Conservation (phyloP, 805 yeast species). For the Monosporozyma siamensis region DNA sequence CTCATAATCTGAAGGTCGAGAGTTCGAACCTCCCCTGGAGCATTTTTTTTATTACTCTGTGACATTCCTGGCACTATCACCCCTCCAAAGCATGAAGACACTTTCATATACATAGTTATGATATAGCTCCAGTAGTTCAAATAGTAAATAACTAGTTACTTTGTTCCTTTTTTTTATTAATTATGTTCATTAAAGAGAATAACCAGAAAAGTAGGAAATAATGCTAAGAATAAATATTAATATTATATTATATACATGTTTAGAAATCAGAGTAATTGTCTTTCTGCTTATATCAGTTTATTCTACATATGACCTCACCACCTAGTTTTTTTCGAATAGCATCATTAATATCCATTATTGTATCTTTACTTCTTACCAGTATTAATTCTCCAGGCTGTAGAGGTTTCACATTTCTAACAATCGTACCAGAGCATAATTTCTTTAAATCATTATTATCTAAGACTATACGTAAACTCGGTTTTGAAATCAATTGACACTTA, state of each 20-base stretch:
- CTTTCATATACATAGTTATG: too few relatives aligned
- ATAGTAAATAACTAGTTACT: too few relatives aligned
- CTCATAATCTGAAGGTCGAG: constrained; percentile 41
- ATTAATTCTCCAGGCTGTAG: constrained; percentile 84
- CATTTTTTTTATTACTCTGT: constrained; percentile 16
- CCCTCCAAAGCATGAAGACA: neutral
- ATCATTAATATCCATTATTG: constrained; percentile 70
- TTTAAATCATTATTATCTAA: constrained; percentile 56
- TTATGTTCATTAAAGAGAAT: too few relatives aligned
- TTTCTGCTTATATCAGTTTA: too few relatives aligned
- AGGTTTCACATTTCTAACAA: constrained; percentile 68
- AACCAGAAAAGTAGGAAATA: too few relatives aligned
- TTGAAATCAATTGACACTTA: constrained; percentile 63
- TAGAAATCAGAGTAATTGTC: too few relatives aligned
- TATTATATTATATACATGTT: neutral
- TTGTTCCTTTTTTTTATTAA: too few relatives aligned
- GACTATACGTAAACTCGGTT: constrained; percentile 71
- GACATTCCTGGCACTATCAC: neutral
- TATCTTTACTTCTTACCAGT: constrained; percentile 48
- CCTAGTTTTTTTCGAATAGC: constrained; percentile 61
- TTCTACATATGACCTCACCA: constrained; percentile 79
- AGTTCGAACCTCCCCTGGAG: constrained; percentile 40
- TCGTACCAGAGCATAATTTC: constrained; percentile 65
- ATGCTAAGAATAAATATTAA: neutral
- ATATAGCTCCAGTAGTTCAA: too few relatives aligned